Base-by-base conservation (phyloP, 2,329 filamentous ascomycete genomes). In the Fusarium domesticum region DNA sequence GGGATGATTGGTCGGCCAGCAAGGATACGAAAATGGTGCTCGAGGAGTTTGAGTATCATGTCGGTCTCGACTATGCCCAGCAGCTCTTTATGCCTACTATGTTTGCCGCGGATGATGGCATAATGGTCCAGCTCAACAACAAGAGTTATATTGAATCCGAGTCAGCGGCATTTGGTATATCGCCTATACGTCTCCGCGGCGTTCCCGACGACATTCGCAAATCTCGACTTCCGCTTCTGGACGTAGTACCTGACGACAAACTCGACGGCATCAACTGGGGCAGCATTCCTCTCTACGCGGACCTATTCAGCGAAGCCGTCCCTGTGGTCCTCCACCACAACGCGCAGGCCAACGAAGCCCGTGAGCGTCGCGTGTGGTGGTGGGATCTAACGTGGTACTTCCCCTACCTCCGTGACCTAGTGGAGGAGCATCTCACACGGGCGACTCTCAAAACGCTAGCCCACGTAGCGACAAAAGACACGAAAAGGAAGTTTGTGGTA, bases 331-430 rank as follows among this genome's bases (percentile, higher is more conserved):
- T 61, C 10, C 58, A 60, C 15, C 57, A 60, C 37, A 61, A 61
- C n/a, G 56, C 58, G 2, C 57, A 53, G 54, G 49, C 38, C 7
- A 34, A 57, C n/a, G 58, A 53, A n/a, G 47, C 55, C 35, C 60
- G 60, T 38, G 48, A 45, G 15, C 46, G 58, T 2, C 42, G 54
- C 6, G 47, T 48, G 4, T 44, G 47, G 12, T 59, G 57, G 57
- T 59, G 57, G 57, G 49, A 59, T 41, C 57, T 50, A 41, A 61
- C 51, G 15, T 60, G 57, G 58, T 58, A 47, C 45, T 60, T 59
- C 32, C 55, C 57, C 6, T 47, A 58, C 14, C 37, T 59, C 30
- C 50, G 56, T 10, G 47, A 44, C n/a, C 50, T 60, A 1, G 10
- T 58, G 17, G 44, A 58, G 36, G 36, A 38, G 28, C 51, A 58